A percentile compares a stretch with the other conserved stretches of the same genome.
Conservation (phyloP, 352 stramenopile species). For the Globisporangium sylvaticum region DNA sequence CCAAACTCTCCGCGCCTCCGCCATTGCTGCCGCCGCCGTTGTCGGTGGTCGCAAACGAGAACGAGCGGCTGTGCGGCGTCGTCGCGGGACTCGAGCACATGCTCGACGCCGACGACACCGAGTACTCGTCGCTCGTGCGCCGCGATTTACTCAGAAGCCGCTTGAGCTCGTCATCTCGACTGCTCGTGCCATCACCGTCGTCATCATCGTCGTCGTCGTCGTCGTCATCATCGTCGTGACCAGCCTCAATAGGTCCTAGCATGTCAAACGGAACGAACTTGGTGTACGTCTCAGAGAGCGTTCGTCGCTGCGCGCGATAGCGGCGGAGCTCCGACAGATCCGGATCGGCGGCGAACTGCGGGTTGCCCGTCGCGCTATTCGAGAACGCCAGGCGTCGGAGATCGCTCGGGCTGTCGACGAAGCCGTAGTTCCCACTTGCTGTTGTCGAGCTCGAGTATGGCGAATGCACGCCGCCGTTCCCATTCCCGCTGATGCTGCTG, state of each 20-base stretch:
- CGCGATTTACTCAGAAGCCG: conserved; percentile 2
- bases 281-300: conserved; percentile 11
- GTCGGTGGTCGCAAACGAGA: conserved; percentile 17
- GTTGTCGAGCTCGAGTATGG: conserved; percentile 4
- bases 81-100: conserved; percentile 19
- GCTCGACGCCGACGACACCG: conserved; percentile 11
- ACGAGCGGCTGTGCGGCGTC: conserved; percentile 13
- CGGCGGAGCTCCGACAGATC: conserved; percentile 5
- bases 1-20: conserved; percentile 25
- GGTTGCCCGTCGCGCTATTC: conserved; percentile 4
- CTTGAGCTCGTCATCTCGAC: conserved; percentile 15
- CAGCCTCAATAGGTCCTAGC: background rate
- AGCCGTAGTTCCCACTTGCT: conserved; percentile 4
- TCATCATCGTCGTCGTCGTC: conserved; percentile 11
- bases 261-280: conserved; percentile 9
- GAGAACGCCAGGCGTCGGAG: conserved; percentile 22
- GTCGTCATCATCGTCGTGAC: conserved; percentile 6
- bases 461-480: background rate
- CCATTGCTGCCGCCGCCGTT: conserved; percentile 17
- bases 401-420: conserved; percentile 21
- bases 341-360: background rate
- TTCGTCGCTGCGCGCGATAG: conserved; percentile 10
- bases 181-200: conserved; percentile 15
- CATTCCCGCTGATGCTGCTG: conserved; percentile 1
- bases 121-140: conserved; percentile 18